Conservation (phyloP, 2,329 filamentous ascomycete species). For the Sporothrix mexicana region DNA sequence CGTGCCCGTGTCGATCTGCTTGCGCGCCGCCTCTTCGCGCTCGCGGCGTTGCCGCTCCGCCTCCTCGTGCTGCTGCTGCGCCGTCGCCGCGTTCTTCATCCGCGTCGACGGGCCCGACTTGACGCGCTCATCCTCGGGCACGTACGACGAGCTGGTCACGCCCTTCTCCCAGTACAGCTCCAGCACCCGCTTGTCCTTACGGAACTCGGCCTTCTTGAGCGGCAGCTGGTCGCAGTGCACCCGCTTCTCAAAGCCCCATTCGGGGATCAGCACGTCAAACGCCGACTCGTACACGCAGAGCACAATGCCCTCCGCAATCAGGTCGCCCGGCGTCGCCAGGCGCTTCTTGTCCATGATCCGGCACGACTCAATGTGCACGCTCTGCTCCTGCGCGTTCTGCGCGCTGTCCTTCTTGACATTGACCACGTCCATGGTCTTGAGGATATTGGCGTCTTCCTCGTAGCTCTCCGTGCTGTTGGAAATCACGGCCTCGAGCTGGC, state of each 20-base stretch:
- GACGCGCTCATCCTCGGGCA: slow-evolving; percentile 94
- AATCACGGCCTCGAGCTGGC: slow-evolving; percentile 86
- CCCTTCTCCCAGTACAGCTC: slow-evolving; percentile 99
- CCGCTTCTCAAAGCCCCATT: slow-evolving; percentile 98
- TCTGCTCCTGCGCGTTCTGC: slow-evolving; percentile 96
- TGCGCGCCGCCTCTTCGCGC: slow-evolving; percentile 86
- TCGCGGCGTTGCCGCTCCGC: slow-evolving; percentile 73
- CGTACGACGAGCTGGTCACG: slow-evolving; percentile 91
- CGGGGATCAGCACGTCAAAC: slow-evolving; percentile 96
- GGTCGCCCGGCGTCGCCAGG: slow-evolving; percentile 83
- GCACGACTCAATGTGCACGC: slow-evolving; percentile 97
- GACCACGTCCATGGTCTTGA: slow-evolving; percentile 94
- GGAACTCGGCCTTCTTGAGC: slow-evolving; percentile 98
- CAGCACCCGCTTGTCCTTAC: slow-evolving; percentile 91
- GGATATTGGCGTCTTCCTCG: slow-evolving; percentile 71
- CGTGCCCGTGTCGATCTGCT: slow-evolving; percentile 92
- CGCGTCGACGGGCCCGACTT: slow-evolving; percentile 76
- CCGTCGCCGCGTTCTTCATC: slow-evolving; percentile 74
- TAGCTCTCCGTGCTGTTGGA: slow-evolving; percentile 84
- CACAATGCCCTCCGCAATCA: slow-evolving; percentile 95
- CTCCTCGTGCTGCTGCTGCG: slow-evolving; percentile 81
- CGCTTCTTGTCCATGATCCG: slow-evolving; percentile 92
- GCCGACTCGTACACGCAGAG: slow-evolving; percentile 98
- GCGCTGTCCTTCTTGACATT: slow-evolving; percentile 99
- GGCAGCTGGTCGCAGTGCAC: slow-evolving; percentile 98